Base-by-base conservation (phyloP, 2,329 filamentous ascomycete species). In the Rosellinia necatrix region DNA sequence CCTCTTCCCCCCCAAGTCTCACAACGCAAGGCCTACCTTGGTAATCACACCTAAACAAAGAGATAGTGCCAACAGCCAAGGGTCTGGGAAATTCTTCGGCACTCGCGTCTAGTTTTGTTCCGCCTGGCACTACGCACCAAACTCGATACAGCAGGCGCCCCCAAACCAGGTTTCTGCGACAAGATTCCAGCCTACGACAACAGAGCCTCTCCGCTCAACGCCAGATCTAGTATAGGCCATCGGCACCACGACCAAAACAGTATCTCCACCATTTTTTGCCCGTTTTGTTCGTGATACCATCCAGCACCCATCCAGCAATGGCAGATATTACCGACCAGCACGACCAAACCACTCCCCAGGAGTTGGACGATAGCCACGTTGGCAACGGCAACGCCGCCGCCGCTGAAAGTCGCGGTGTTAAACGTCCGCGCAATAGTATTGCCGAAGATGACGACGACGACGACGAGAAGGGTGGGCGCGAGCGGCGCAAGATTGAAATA, bases 401-500 rank as follows among this genome's bases (percentile, higher is more conserved):
- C 70, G 74, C 77, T 64, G 89, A 92, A 71, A 84, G 78, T 75
- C 91, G 92, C 73, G 92, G 91, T 74, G 84, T 92, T 77, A 97
- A 97, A 84, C 92, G 93, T 69, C 85, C 84, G 75, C 91, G 94
- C 72, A 86, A 90, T 62, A 88, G 89, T 67, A 84, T 87, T 49
- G 87, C 87, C 70, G 93, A 97, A 73, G 94, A 97, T 72, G 94
- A 97, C 66, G 93, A 97, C 64, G 94, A 97, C 64, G 92, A 97
- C 68, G 92, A 96, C 68, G 93, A 97, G 76, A 97, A 97, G 86
- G 91, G 91, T 62, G 92, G 92, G 72, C 92, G 94, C 76, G 94
- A 97, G 84, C 89, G 94, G 73, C 88, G 94, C 79, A 99, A 99
- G 89, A 99, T 99, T 71, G 94, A 99, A 78, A 99, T 99, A 81